Percentiles rank a stretch among this genome's conserved stretches.
Evolutionary conservation across 75 land plant genomes (phyloP).

Genomic region (Picea glauca): DNA sequence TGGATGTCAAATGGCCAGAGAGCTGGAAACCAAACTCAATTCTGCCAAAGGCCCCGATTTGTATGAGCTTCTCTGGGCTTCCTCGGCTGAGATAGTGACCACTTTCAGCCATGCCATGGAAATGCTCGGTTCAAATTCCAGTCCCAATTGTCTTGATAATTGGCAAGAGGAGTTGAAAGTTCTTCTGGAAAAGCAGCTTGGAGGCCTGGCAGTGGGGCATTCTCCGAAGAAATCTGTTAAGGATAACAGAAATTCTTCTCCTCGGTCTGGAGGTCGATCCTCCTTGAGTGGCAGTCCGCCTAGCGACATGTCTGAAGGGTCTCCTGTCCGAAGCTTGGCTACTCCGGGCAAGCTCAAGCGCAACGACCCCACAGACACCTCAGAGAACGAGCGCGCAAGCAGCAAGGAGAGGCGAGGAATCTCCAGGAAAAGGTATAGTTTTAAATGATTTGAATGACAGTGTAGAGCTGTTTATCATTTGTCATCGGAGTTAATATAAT

Average conservation of each 20-base stretch:
- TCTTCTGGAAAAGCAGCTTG: neutral
- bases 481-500: too few species aligned
- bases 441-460: too few species aligned
- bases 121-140: neutral
- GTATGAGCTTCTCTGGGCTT: neutral
- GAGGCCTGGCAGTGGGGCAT: too few species aligned
- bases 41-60: neutral
- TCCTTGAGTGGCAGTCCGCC: too few species aligned
- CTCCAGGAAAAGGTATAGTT: neutral
- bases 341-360: neutral
- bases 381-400: neutral
- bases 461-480: too few species aligned
- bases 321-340: neutral
- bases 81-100: constrained; percentile 5
- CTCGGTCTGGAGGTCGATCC: too few species aligned
- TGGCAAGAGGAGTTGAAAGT: neutral
- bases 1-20: neutral
- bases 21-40: too few species aligned
- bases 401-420: neutral
- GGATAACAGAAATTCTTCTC: too few species aligned
- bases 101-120: neutral
- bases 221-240: too few species aligned
- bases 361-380: neutral
- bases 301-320: too few species aligned
- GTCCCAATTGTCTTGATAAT: neutral